Conservation (phyloP, 345 rosid genomes). For the Syzygium aromaticum region DNA sequence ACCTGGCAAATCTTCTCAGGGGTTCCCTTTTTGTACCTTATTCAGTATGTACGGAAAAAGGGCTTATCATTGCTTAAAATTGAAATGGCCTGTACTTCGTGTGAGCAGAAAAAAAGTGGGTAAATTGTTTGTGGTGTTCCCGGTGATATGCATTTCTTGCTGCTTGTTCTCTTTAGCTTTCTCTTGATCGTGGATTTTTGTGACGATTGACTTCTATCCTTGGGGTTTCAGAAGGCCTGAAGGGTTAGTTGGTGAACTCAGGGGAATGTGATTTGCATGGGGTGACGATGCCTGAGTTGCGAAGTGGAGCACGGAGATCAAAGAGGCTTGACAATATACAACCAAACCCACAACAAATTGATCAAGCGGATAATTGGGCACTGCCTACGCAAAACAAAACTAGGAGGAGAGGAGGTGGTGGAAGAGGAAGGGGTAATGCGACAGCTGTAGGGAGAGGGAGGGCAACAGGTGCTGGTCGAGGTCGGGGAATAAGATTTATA, state of each 20-base stretch:
- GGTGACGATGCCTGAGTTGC: slow-evolving; percentile 95
- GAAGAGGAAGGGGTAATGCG: slow-evolving; percentile 93
- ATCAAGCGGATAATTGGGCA: slow-evolving; percentile 58
- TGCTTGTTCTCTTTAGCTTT: not conserved
- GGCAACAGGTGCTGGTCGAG: slow-evolving; percentile 81
- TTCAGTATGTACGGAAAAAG: not conserved
- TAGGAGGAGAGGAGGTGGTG: slow-evolving; percentile 69
- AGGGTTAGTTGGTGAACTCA: slow-evolving; percentile 17
- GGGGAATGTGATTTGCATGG: slow-evolving; percentile 77
- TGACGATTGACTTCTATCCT: not conserved
- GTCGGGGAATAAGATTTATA: slow-evolving; percentile 76
- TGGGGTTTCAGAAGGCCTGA: slow-evolving; percentile 10
- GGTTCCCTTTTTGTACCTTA: not conserved
- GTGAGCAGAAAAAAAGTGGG: not conserved
- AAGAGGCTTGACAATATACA: slow-evolving; percentile 83
- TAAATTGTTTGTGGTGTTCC: not conserved
- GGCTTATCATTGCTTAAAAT: not conserved
- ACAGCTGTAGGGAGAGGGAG: slow-evolving; percentile 72
- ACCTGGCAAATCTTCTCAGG: not conserved
- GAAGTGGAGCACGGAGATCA: slow-evolving; percentile 96
- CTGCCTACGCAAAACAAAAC: slow-evolving; percentile 68
- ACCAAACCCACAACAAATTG: slow-evolving; percentile 58
- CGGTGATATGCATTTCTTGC: not conserved
- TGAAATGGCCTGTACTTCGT: not conserved
- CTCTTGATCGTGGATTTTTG: not conserved